These are phyloP conservation scores for Elsinoe australis DNA, from an alignment of 2,329 filamentous ascomycete genomes.

Conservation along the genomic window DNA sequence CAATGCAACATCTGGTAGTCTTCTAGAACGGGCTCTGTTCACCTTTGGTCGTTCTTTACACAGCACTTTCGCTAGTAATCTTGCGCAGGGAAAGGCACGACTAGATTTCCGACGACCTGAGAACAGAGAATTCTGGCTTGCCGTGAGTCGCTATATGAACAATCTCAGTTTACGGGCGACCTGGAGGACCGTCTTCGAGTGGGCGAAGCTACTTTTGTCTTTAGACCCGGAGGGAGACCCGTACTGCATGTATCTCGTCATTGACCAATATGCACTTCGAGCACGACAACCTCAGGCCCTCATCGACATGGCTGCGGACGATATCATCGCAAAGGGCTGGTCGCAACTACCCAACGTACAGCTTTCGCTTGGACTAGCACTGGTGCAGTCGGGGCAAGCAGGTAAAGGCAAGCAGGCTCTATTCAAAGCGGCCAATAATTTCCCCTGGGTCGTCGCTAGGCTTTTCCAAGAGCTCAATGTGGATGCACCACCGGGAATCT, in stretches of 20 bases:
- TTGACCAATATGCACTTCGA: conserved; percentile 79
- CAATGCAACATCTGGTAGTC: conserved; percentile 73
- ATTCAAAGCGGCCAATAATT: conserved; percentile 57
- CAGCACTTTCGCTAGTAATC: conserved; percentile 67
- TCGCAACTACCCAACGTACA: conserved; percentile 59
- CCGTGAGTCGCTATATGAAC: conserved; percentile 78
- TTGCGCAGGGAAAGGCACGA: conserved; percentile 70
- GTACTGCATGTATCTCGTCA: conserved; percentile 70
- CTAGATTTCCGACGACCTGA: conserved; percentile 74
- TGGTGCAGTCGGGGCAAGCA: conserved; percentile 60
- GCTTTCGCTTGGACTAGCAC: conserved; percentile 69
- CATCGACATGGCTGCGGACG: conserved; percentile 56
- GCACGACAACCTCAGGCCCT: conserved; percentile 70
- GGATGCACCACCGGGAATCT: conserved; percentile 68
- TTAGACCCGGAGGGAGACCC: conserved; percentile 68
- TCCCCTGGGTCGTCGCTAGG: conserved; percentile 77
- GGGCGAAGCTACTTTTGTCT: conserved; percentile 75
- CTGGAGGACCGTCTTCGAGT: conserved; percentile 86
- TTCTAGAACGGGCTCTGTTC: conserved; percentile 86
- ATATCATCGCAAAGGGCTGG: conserved; percentile 42
- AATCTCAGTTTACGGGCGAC: conserved; percentile 86
- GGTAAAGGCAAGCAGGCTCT: conserved; percentile 59
- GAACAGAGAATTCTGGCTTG: conserved; percentile 88
- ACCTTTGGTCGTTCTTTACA: conserved; percentile 84
- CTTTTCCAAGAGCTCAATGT: conserved; percentile 75